Conservation (phyloP, 2,329 filamentous ascomycete species). For the Corinectria fuckeliana region DNA sequence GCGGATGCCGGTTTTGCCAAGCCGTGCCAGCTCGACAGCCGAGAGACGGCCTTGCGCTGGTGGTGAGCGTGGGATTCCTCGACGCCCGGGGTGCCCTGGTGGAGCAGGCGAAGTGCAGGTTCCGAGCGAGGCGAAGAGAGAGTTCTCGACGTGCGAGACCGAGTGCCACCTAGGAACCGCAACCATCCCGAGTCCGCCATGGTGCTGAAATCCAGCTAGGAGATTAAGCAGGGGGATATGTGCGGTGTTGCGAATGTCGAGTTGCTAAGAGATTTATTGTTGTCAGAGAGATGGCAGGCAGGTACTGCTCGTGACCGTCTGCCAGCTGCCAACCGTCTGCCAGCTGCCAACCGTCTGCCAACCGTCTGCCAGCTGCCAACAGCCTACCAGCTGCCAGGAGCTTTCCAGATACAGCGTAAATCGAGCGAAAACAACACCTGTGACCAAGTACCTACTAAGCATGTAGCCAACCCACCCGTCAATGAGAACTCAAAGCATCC, state of each 20-base stretch:
- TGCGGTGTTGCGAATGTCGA: not conserved
- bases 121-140: constrained; percentile 31
- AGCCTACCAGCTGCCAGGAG: no score
- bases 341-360: not conserved
- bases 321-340: no score
- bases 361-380: not conserved
- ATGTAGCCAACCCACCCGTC: no score
- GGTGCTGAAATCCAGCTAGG: not conserved
- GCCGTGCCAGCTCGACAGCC: constrained; percentile 25
- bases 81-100: constrained; percentile 10
- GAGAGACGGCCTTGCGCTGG: constrained; percentile 13
- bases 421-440: no score
- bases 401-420: no score
- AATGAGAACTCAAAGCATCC: no score
- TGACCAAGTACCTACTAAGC: no score
- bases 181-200: constrained; percentile 37
- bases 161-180: constrained; percentile 34
- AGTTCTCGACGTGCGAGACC: constrained; percentile 26
- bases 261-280: not conserved
- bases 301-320: not conserved
- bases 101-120: constrained; percentile 25
- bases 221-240: not conserved
- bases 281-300: not conserved
- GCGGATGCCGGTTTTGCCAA: not conserved
- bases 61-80: constrained; percentile 6